Conservation (phyloP, 306 rosid genomes). For the Hylodesmum podocarpum region DNA sequence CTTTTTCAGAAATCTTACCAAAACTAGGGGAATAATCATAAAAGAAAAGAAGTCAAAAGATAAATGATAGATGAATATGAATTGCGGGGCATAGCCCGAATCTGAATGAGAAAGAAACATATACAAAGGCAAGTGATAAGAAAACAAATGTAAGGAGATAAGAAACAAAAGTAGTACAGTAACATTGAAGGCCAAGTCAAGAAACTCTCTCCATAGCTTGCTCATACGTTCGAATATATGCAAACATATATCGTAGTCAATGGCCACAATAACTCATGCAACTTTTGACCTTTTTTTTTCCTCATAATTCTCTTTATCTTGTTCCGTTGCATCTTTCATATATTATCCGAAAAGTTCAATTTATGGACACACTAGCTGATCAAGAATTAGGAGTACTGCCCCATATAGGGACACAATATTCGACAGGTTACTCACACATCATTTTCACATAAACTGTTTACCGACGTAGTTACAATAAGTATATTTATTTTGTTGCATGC, state of each 20-base stretch:
- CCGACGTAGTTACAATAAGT: not conserved
- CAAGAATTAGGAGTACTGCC: not conserved
- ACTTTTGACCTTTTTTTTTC: not conserved
- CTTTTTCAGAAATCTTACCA: not conserved
- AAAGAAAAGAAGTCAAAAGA: not conserved
- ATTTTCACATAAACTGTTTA: not conserved
- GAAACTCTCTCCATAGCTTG: not conserved
- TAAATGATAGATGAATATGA: not conserved
- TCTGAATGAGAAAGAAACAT: not conserved
- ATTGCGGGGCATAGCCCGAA: not conserved
- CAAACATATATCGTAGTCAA: not conserved
- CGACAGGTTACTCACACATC: not conserved
- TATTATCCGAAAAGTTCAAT: not conserved
- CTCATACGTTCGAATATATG: not conserved
- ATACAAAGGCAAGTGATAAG: not conserved
- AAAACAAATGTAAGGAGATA: not conserved
- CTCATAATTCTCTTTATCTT: not conserved
- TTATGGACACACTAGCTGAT: not conserved
- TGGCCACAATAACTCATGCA: not conserved
- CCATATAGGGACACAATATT: not conserved
- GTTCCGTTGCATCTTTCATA: not conserved
- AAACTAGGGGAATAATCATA: not conserved
- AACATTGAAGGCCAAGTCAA: not conserved
- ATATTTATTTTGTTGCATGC: not conserved
- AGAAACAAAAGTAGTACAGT: not conserved